Evolutionary conservation across 768 basidiomycete genomes (phyloP).

Genomic region (Coprinellus micaceus): DNA sequence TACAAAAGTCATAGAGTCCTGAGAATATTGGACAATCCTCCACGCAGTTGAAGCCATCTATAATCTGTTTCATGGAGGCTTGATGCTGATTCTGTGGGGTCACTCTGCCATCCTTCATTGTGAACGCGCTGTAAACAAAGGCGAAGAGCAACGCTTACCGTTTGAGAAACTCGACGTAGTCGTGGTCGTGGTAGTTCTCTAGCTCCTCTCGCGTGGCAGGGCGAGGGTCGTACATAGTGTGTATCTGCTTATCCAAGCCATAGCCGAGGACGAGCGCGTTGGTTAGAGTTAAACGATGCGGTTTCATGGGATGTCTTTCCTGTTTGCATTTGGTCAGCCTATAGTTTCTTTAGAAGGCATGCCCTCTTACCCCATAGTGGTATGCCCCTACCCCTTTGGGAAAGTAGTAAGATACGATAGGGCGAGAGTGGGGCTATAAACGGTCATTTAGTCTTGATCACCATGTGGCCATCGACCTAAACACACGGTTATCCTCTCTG

Average conservation of each 20-base stretch:
- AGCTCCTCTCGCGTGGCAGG: constrained; percentile 88
- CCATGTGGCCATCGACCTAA: neutral
- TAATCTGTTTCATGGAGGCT: constrained; percentile 68
- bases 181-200: constrained; percentile 87
- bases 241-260: constrained; percentile 92
- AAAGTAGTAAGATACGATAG: constrained; percentile 94
- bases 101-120: constrained; percentile 47
- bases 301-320: constrained; percentile 99
- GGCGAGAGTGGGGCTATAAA: constrained; percentile 65
- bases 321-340: constrained; percentile 29
- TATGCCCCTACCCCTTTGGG: constrained; percentile 91
- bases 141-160: constrained; percentile 44
- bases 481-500: constrained; percentile 74
- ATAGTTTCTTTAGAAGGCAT: neutral
- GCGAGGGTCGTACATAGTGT: constrained; percentile 85
- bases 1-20: constrained; percentile 92
- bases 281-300: constrained; percentile 91
- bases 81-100: constrained; percentile 72
- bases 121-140: neutral
- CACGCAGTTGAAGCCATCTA: constrained; percentile 88
- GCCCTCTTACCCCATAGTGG: constrained; percentile 83
- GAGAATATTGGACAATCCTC: constrained; percentile 97
- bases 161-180: constrained; percentile 95
- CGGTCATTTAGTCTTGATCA: neutral
- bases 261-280: constrained; percentile 96